These are phyloP conservation scores for Akanthomyces dipterigenus DNA, from an alignment of 2,329 filamentous ascomycete genomes.

Conservation along the genomic window DNA sequence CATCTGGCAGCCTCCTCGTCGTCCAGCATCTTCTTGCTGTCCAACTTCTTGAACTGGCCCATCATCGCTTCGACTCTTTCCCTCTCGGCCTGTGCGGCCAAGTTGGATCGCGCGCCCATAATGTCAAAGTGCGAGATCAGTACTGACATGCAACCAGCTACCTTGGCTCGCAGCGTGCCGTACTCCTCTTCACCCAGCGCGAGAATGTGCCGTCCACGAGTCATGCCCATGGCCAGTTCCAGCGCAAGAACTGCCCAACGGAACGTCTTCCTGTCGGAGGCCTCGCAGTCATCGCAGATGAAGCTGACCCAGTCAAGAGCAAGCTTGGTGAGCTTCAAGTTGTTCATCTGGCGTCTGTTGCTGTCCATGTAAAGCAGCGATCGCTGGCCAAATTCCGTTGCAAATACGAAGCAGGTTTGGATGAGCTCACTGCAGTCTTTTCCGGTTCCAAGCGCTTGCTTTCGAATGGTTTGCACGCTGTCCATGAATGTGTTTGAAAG, in stretches of 20 bases:
- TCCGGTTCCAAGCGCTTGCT: conserved; percentile 61
- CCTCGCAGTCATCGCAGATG: conserved; percentile 93
- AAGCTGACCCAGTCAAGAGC: conserved; percentile 97
- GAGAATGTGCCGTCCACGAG: conserved; percentile 86
- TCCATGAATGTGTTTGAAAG: conserved; percentile 98
- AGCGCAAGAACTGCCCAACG: conserved; percentile 93
- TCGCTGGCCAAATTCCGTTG: conserved; percentile 96
- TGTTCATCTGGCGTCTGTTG: conserved; percentile 94
- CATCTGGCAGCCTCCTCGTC: conserved; percentile 79
- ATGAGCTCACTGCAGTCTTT: conserved; percentile 92
- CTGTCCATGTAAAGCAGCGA: conserved; percentile 94
- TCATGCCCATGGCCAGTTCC: conserved; percentile 97
- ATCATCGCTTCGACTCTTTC: conserved; percentile 76
- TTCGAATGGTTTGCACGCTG: conserved; percentile 86
- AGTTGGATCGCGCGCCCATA: conserved; percentile 89
- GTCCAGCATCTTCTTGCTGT: conserved; percentile 65
- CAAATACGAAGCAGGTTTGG: conserved; percentile 96
- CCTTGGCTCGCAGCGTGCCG: conserved; percentile 72
- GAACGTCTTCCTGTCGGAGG: conserved; percentile 91
- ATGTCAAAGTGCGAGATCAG: conserved; percentile 98
- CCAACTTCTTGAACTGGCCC: conserved; percentile 68
- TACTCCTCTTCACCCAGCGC: conserved; percentile 86
- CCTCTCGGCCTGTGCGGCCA: conserved; percentile 90
- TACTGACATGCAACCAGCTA: conserved; percentile 94
- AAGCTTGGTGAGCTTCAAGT: conserved; percentile 86